A percentile compares a stretch with the other conserved stretches of the same genome.
Conservation (phyloP, 176 grass and related monocot species). For the Oryza nivara region DNA sequence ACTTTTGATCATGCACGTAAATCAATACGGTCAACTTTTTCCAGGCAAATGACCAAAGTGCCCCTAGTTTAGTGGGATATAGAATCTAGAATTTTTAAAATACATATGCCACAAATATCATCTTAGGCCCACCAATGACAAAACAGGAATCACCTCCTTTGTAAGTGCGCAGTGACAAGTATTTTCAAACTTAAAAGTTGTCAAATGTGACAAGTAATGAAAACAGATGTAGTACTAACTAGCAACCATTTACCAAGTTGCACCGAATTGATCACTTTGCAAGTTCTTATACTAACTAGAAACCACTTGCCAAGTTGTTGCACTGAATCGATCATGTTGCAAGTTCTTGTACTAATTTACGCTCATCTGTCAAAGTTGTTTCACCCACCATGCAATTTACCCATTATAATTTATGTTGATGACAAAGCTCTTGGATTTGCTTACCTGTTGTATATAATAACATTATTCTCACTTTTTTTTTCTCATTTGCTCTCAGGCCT, state of each 20-base stretch:
- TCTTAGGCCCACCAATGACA: too few relatives aligned
- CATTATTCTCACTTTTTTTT: neutral
- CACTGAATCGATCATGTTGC: neutral
- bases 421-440: slow-evolving; percentile 5
- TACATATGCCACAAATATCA: too few relatives aligned
- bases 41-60: too few relatives aligned
- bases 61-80: too few relatives aligned
- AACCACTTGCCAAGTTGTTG: neutral
- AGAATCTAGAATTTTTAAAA: too few relatives aligned
- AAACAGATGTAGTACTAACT: neutral
- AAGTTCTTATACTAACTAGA: neutral
- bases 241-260: neutral
- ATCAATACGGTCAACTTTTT: too few relatives aligned
- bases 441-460: slow-evolving; percentile 16
- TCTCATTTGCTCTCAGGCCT: slow-evolving; percentile 53
- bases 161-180: too few relatives aligned
- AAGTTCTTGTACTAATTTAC: neutral
- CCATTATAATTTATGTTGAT: slow-evolving; percentile 22
- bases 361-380: neutral
- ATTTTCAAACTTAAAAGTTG: too few relatives aligned
- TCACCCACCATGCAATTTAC: neutral
- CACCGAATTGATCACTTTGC: neutral
- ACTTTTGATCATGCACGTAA: too few relatives aligned
- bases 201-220: too few relatives aligned
- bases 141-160: too few relatives aligned